Percentiles rank a stretch among this genome's conserved stretches.
Evolutionary conservation across 306 rosid species (phyloP).

Genomic region (Alnus rubra): DNA sequence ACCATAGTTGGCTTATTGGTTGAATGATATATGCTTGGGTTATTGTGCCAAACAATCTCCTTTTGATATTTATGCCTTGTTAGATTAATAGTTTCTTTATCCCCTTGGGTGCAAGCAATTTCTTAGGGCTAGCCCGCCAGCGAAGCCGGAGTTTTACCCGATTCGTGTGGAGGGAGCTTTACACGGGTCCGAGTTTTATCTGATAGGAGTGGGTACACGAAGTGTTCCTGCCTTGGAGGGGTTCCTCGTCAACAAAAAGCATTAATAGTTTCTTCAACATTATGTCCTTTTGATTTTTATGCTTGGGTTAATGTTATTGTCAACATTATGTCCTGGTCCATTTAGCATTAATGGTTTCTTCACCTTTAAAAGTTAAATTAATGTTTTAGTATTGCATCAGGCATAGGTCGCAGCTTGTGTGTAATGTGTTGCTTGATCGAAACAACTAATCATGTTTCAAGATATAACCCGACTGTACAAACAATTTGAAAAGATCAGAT

Average conservation of each 20-base stretch:
- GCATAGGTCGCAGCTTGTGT: neutral
- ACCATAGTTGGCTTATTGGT: neutral
- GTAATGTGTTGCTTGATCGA: neutral
- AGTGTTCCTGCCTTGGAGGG: no score
- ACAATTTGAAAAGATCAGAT: neutral
- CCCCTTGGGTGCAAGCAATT: no score
- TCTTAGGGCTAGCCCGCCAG: no score
- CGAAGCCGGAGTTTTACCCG: no score
- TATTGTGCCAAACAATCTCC: neutral
- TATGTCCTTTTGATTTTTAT: neutral
- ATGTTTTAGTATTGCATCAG: neutral
- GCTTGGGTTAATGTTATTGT: neutral
- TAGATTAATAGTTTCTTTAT: neutral
- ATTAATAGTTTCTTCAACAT: neutral
- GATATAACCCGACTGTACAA: neutral
- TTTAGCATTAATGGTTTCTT: neutral
- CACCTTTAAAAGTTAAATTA: neutral
- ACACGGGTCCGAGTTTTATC: no score
- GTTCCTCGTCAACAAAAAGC: no score
- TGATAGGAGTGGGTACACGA: no score
- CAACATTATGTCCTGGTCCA: neutral
- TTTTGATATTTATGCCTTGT: neutral
- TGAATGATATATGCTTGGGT: neutral
- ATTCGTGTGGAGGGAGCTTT: no score
- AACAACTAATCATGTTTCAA: neutral